Conservation (phyloP, 345 rosid species). For the Sisymbrium altissimum region DNA sequence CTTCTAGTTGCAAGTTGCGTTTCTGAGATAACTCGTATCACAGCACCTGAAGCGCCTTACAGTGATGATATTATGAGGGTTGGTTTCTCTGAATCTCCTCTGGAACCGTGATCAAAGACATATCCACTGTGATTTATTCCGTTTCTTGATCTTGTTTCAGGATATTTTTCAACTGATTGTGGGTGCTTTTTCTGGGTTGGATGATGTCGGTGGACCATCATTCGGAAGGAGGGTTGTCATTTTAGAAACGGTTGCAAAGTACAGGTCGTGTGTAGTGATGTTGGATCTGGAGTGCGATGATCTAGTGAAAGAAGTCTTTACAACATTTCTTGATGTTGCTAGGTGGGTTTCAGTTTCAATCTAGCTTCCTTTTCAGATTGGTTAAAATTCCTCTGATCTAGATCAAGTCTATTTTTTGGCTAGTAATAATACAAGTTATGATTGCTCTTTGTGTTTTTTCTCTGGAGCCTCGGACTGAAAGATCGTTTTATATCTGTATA, state of each 20-base stretch:
- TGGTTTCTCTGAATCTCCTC: constrained; percentile 12
- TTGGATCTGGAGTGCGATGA: constrained; percentile 97
- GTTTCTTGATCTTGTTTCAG: constrained; percentile 44
- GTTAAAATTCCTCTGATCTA: not conserved
- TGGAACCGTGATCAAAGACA: not conserved
- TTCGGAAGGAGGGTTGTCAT: constrained; percentile 91
- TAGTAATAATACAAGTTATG: constrained; percentile 2
- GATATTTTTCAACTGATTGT: constrained; percentile 84
- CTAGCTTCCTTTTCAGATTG: not conserved
- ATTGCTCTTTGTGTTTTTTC: not conserved
- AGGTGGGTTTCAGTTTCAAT: constrained; percentile 54
- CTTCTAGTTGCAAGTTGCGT: constrained; percentile 96
- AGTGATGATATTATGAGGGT: constrained; percentile 84
- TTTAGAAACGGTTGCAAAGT: constrained; percentile 91
- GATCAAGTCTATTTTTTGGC: not conserved
- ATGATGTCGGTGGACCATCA: constrained; percentile 78
- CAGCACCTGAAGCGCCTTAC: constrained; percentile 99
- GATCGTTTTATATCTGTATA: constrained; percentile 1
- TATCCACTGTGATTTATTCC: constrained; percentile 8
- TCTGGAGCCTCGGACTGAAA: not conserved
- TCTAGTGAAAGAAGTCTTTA: constrained; percentile 86
- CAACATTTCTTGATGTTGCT: constrained; percentile 79
- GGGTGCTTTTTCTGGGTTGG: constrained; percentile 78
- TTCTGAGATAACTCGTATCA: constrained; percentile 91
- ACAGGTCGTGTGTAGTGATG: constrained; percentile 95